A percentile compares a stretch with the other conserved stretches of the same genome.
Evolutionary conservation across 1,139 yeast genomes (phyloP).

Genomic region (Debaryomycetaceae sp.): DNA sequence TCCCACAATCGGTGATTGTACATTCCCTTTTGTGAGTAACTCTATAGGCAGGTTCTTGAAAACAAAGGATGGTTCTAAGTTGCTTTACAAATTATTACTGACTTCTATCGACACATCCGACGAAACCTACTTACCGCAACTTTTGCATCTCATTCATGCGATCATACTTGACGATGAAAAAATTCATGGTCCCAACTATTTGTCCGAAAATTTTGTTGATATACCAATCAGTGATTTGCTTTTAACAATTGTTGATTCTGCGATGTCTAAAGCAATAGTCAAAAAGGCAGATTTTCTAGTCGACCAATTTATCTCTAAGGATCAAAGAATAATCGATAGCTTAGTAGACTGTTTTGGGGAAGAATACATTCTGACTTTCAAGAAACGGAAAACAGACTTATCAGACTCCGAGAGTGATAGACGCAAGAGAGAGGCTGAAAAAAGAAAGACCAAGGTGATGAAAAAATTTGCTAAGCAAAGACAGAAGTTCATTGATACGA

Average conservation of each 20-base stretch:
- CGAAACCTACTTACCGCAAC: slow-evolving; percentile 51
- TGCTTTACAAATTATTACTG: slow-evolving; percentile 54
- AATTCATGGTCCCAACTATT: slow-evolving; percentile 31
- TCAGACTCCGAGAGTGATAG: slow-evolving; percentile 42
- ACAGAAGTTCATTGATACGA: slow-evolving; percentile 30
- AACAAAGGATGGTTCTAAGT: slow-evolving; percentile 50
- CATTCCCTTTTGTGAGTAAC: slow-evolving; percentile 35
- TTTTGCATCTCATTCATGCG: slow-evolving; percentile 69
- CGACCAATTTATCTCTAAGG: slow-evolving; percentile 46
- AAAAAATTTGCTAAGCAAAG: slow-evolving; percentile 42
- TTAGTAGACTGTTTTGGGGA: slow-evolving; percentile 58
- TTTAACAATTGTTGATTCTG: slow-evolving; percentile 47
- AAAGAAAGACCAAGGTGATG: slow-evolving; percentile 36
- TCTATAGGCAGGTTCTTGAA: slow-evolving; percentile 51
- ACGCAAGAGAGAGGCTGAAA: slow-evolving; percentile 37
- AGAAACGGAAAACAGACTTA: slow-evolving; percentile 21
- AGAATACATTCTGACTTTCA: slow-evolving; percentile 43
- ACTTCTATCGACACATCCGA: slow-evolving; percentile 49
- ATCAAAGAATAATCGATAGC: slow-evolving; percentile 46
- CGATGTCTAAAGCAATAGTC: slow-evolving; percentile 46
- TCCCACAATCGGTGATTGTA: slow-evolving; percentile 30
- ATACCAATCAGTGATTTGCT: slow-evolving; percentile 57
- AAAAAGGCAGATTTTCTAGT: slow-evolving; percentile 56
- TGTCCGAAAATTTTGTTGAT: slow-evolving; percentile 45
- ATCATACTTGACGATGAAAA: slow-evolving; percentile 53